These are phyloP conservation scores for Beauveria brongniartii DNA, from an alignment of 2,329 filamentous ascomycete species.

Conservation along the genomic window DNA sequence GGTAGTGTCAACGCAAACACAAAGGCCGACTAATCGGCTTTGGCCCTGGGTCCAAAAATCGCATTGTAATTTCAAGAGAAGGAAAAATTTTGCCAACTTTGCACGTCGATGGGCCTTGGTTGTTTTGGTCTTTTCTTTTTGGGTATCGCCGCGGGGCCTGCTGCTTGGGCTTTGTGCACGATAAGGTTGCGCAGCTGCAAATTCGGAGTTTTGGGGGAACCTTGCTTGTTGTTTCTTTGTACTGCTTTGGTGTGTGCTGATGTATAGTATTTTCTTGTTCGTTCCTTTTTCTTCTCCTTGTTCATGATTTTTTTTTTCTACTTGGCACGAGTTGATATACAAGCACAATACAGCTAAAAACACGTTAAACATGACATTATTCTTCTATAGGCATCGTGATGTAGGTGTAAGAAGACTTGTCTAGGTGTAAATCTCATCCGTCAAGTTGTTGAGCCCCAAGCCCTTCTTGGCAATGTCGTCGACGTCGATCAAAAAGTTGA, in stretches of 20 bases:
- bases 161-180: not conserved
- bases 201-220: constrained; percentile 3
- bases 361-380: not conserved
- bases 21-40: constrained; percentile 39
- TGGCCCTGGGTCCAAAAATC: too few relatives aligned
- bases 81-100: not conserved
- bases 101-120: not conserved
- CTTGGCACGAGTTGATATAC: not conserved
- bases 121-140: not conserved
- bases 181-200: not conserved
- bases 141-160: not conserved
- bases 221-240: constrained; percentile 11
- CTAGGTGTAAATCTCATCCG: constrained; percentile 63
- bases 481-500: constrained; percentile 73
- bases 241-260: constrained; percentile 9
- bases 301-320: not conserved
- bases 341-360: not conserved
- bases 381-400: not conserved
- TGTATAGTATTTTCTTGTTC: not conserved
- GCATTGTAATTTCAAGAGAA: not conserved
- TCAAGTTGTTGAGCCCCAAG: constrained; percentile 61
- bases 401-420: not conserved
- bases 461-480: constrained; percentile 83
- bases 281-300: not conserved
- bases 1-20: constrained; percentile 36